phyloP scores from a whole-genome alignment of 2,329 filamentous ascomycete species.

The Sporothrix inflata region DNA sequence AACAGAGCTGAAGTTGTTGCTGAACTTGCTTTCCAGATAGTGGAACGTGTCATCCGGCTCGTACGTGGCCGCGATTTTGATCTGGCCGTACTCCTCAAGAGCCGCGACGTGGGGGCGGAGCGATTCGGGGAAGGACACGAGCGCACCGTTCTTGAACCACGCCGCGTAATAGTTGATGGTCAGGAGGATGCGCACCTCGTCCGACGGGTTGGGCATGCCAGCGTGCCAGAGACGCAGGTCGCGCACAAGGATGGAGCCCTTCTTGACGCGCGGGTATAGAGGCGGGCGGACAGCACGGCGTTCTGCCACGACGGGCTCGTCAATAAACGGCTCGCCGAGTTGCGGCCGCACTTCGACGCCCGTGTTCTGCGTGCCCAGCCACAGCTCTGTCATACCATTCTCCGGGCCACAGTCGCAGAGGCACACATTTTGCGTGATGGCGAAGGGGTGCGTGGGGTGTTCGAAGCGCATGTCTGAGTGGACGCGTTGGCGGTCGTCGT shows the following conservation, averaged over 20 bases:
- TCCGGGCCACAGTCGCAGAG: constrained; percentile 53
- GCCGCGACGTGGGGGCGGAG: constrained; percentile 20
- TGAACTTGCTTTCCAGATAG: constrained; percentile 31
- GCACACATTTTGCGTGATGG: constrained; percentile 58
- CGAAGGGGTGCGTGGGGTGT: constrained; percentile 59
- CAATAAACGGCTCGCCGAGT: constrained; percentile 54
- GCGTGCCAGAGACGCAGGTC: constrained; percentile 57
- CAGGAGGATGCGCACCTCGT: constrained; percentile 27
- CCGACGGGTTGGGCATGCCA: constrained; percentile 29
- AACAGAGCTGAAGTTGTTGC: constrained; percentile 32
- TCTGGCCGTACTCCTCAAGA: constrained; percentile 26
- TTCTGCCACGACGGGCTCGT: constrained; percentile 45
- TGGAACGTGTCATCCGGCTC: constrained; percentile 27
- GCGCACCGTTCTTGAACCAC: constrained; percentile 31
- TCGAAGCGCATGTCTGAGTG: constrained; percentile 64
- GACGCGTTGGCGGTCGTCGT: constrained; percentile 53
- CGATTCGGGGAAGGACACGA: constrained; percentile 23
- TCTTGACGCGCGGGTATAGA: constrained; percentile 44
- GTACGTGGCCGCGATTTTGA: constrained; percentile 28
- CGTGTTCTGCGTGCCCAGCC: constrained; percentile 57
- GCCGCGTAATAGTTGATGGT: constrained; percentile 29
- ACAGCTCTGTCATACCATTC: constrained; percentile 62
- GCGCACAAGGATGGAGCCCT: constrained; percentile 58
- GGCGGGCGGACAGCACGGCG: constrained; percentile 52
- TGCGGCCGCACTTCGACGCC: constrained; percentile 55